Conservation (phyloP, 768 basidiomycete species). For the Botryobasidium botryosum region DNA sequence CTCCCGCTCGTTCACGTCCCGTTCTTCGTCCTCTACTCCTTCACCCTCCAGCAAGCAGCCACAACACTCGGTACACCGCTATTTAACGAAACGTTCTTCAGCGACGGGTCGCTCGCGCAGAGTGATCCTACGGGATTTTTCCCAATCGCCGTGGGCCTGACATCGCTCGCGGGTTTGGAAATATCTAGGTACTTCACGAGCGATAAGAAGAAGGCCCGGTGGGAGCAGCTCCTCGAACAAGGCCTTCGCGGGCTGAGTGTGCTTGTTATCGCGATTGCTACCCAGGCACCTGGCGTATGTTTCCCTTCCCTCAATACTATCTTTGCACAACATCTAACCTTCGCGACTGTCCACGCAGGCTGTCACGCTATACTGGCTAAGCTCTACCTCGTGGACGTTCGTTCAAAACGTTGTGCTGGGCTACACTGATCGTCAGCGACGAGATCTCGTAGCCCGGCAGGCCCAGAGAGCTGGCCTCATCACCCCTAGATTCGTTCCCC, state of each 20-base stretch:
- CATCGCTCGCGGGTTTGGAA: neutral
- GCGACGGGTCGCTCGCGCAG: slow-evolving; percentile 2
- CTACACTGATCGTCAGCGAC: neutral
- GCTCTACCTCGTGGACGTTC: neutral
- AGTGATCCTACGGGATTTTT: neutral
- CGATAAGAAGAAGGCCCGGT: neutral
- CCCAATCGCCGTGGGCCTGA: neutral
- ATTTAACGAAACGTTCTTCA: neutral
- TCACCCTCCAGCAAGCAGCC: neutral
- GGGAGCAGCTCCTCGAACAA: neutral
- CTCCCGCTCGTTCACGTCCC: neutral
- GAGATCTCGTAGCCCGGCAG: no score
- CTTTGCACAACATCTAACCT: neutral
- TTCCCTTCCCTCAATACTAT: neutral
- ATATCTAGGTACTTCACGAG: neutral
- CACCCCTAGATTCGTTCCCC: neutral
- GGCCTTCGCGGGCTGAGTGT: neutral
- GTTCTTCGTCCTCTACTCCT: neutral
- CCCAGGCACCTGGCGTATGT: neutral
- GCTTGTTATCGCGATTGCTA: neutral
- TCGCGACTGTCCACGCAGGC: neutral
- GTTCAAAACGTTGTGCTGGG: neutral
- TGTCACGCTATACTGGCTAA: slow-evolving; percentile 1
- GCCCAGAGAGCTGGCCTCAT: neutral
- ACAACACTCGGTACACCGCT: neutral